Percentiles rank a stretch among this genome's conserved stretches.
These are phyloP conservation scores for Mucor circinelloides DNA, from an alignment of 371 early-diverging fungal species.

Conservation along the genomic window DNA sequence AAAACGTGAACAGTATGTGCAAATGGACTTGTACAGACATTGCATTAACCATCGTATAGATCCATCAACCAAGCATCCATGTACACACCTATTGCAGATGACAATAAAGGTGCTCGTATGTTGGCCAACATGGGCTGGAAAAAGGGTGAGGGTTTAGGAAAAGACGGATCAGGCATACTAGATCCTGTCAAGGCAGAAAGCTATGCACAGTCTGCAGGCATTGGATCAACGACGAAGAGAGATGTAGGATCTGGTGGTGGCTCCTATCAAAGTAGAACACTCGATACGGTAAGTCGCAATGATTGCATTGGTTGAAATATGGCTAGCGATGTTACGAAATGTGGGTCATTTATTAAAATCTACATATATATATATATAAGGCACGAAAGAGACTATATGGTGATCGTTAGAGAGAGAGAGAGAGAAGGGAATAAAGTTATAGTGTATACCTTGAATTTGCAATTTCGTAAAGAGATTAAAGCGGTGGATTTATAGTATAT, in stretches of 20 bases:
- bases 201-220: slow-evolving; percentile 42
- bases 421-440: too few relatives aligned
- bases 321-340: neutral
- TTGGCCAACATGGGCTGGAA: slow-evolving; percentile 51
- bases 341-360: neutral
- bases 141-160: slow-evolving; percentile 48
- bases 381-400: slow-evolving; percentile 1
- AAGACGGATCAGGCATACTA: slow-evolving; percentile 43
- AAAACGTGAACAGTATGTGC: slow-evolving; percentile 8
- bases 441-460: neutral
- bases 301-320: neutral
- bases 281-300: slow-evolving; percentile 19
- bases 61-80: slow-evolving; percentile 20
- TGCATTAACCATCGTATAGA: too few relatives aligned
- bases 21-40: too few relatives aligned
- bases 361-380: neutral
- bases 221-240: slow-evolving; percentile 20
- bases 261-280: slow-evolving; percentile 15
- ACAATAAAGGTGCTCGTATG: slow-evolving; percentile 48
- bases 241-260: slow-evolving; percentile 5
- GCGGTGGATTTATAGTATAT: too few relatives aligned
- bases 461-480: too few relatives aligned
- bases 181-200: slow-evolving; percentile 46
- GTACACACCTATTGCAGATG: slow-evolving; percentile 38
- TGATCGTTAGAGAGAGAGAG: neutral